Percentiles rank a stretch among this genome's conserved stretches.
Evolutionary conservation across 495 filamentous ascomycete species (phyloP).

Genomic region (Penicillium waksmanii): DNA sequence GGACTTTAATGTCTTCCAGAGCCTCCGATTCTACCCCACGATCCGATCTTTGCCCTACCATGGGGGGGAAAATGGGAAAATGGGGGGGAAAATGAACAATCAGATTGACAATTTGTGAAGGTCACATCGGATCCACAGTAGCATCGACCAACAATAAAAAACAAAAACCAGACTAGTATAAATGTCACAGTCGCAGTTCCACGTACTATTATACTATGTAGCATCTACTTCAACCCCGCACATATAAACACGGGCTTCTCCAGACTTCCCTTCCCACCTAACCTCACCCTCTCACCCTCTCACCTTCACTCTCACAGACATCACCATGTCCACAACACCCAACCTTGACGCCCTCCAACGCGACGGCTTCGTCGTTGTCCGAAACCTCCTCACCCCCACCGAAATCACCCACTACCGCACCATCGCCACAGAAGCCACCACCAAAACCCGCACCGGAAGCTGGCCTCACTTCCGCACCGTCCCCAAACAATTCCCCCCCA

Average conservation of each 20-base stretch:
- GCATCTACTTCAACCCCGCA: constrained; percentile 24
- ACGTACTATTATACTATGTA: constrained; percentile 2
- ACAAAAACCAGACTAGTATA: no score
- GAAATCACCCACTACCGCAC: constrained; percentile 57
- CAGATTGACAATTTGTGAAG: constrained; percentile 1
- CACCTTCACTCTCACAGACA: not conserved
- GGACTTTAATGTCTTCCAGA: constrained; percentile 1
- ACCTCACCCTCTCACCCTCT: constrained; percentile 2
- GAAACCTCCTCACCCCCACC: constrained; percentile 48
- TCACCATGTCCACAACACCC: constrained; percentile 30
- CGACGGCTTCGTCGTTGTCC: constrained; percentile 53
- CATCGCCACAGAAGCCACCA: constrained; percentile 56
- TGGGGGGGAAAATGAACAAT: not conserved
- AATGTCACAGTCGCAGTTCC: constrained; percentile 25
- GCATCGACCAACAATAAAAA: constrained; percentile 13
- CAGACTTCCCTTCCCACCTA: constrained; percentile 2
- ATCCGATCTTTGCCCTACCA: no score
- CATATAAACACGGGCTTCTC: constrained; percentile 46
- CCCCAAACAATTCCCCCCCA: constrained; percentile 82
- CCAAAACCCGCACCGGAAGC: constrained; percentile 58
- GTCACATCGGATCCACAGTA: constrained; percentile 30
- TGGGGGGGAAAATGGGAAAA: not conserved
- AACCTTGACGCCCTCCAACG: constrained; percentile 48
- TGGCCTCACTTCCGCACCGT: constrained; percentile 84
- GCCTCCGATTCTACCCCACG: constrained; percentile 1